phyloP scores from a whole-genome alignment of 2,329 filamentous ascomycete species.

The Pyrenochaeta sp. region DNA sequence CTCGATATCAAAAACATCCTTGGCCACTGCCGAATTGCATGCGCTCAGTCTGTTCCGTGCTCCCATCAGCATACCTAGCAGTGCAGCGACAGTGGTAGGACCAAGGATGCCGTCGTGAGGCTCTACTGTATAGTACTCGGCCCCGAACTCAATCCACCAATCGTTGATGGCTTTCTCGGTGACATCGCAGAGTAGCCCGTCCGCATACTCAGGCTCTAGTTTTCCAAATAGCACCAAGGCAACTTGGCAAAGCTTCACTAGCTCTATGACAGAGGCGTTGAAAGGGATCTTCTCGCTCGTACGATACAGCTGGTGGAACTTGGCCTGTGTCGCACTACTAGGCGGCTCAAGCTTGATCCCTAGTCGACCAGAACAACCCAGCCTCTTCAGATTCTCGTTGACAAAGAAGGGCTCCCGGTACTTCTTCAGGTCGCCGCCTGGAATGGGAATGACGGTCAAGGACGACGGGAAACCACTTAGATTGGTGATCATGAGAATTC shows the following conservation, averaged over 20 bases:
- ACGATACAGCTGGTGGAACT: slow-evolving; percentile 90
- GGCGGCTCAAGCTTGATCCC: slow-evolving; percentile 83
- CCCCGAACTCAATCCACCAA: slow-evolving; percentile 96
- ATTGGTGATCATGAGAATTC: slow-evolving; percentile 92
- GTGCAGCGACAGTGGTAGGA: slow-evolving; percentile 86
- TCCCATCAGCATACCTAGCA: slow-evolving; percentile 88
- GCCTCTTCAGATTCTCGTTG: slow-evolving; percentile 90
- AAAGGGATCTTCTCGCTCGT: slow-evolving; percentile 84
- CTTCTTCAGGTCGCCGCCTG: slow-evolving; percentile 82
- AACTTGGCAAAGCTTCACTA: slow-evolving; percentile 90
- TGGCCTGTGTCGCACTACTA: slow-evolving; percentile 82
- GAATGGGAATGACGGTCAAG: slow-evolving; percentile 88
- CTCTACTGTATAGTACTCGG: slow-evolving; percentile 90
- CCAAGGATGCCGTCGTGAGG: slow-evolving; percentile 92
- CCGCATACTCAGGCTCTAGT: slow-evolving; percentile 85
- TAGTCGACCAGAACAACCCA: slow-evolving; percentile 90
- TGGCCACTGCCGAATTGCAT: slow-evolving; percentile 81
- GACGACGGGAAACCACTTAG: slow-evolving; percentile 90
- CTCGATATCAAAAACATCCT: slow-evolving; percentile 90
- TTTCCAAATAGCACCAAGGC: slow-evolving; percentile 89
- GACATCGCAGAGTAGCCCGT: slow-evolving; percentile 90
- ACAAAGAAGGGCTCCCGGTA: slow-evolving; percentile 88
- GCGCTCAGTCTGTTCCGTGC: slow-evolving; percentile 89
- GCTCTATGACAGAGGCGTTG: slow-evolving; percentile 80
- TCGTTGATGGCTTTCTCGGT: slow-evolving; percentile 90